Base-by-base conservation (phyloP, 192 early-diverging fungal species). In the Umbelopsis sp. region DNA sequence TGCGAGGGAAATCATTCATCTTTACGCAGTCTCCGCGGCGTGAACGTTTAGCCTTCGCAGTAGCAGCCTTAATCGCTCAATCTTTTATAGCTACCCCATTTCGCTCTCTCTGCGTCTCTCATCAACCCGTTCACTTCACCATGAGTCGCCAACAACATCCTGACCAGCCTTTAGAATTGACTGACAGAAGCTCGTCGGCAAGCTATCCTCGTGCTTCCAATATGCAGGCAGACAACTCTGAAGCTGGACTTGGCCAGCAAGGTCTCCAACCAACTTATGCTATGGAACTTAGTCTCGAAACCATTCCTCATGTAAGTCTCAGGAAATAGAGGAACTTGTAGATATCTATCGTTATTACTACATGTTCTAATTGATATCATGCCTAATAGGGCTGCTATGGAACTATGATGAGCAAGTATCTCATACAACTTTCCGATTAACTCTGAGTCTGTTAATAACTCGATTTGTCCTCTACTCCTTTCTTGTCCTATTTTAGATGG, bases 371-470 rank as follows among this genome's bases (percentile, higher is more conserved):
- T 13, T 41, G 20, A 44, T 15, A 37, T n/a, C 37, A 20, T 8
- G 37, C 6, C 15, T 61, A 22, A 25, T 37, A 66, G 64, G 78
- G 80, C 20, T 61, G 83, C 48, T 86, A 86, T 47, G 84, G 80
- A 1, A 68, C 73, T 20, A 71, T 86, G 70, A 83, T 86, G 78
- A 84, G 55, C 27, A 35, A 61, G 55, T 61, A 61, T 25, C 33
- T 35, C 13, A 25, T 25, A 13, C 25, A 61, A 7, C 55, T 61
- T 61, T 61, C 18, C 55, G 35, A 27, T 35, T n/a, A n/a, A 7
- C 1, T 61, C 27, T 0, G 30, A 35, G 16, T 61, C 16, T 16
- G 7, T 35, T 33, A 33, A 61, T 18, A 25, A n/a, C 27, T 3
- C 4, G 15, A 1, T 49, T 10, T 21, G 27, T 12, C 13, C 16